These are phyloP conservation scores for Bolboschoenoplectus hybrid DNA, from an alignment of 202 grass and related monocot species.

Conservation along the genomic window DNA sequence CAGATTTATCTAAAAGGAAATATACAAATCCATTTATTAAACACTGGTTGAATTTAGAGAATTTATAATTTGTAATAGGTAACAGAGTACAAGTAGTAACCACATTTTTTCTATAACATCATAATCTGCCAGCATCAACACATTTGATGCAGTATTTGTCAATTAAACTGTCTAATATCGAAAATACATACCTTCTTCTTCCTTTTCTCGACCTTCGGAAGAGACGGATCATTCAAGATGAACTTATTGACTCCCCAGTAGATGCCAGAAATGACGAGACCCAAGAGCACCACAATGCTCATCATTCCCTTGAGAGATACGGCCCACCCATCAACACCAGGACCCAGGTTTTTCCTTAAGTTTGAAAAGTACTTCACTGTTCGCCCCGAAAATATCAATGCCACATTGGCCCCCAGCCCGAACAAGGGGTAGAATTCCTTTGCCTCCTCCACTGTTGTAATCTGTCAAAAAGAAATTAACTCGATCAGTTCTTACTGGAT, in stretches of 20 bases:
- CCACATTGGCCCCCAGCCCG: constrained; percentile 88
- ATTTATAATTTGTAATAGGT: background rate
- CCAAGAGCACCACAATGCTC: constrained; percentile 90
- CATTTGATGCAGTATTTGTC: constrained; percentile 14
- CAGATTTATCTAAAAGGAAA: background rate
- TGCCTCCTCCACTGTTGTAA: constrained; percentile 95
- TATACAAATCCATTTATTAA: background rate
- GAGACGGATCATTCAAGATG: constrained; percentile 61
- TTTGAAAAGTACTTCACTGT: constrained; percentile 98
- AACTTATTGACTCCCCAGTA: constrained; percentile 94
- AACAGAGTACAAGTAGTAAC: background rate
- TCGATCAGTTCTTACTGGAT: constrained; percentile 27
- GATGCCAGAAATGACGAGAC: constrained; percentile 68
- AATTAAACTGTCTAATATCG: background rate
- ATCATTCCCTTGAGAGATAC: constrained; percentile 94
- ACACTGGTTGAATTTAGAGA: background rate
- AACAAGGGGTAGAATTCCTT: constrained; percentile 99
- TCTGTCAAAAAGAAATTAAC: constrained; percentile 45
- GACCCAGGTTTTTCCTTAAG: constrained; percentile 82
- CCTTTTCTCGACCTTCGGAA: constrained; percentile 61
- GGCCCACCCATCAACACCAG: constrained; percentile 93
- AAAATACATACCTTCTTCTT: constrained; percentile 86
- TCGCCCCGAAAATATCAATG: constrained; percentile 93
- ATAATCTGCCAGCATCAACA: background rate
- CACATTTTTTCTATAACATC: background rate